Base-by-base conservation (phyloP, 2,329 filamentous ascomycete species). In the Sporothrix schenckii region DNA sequence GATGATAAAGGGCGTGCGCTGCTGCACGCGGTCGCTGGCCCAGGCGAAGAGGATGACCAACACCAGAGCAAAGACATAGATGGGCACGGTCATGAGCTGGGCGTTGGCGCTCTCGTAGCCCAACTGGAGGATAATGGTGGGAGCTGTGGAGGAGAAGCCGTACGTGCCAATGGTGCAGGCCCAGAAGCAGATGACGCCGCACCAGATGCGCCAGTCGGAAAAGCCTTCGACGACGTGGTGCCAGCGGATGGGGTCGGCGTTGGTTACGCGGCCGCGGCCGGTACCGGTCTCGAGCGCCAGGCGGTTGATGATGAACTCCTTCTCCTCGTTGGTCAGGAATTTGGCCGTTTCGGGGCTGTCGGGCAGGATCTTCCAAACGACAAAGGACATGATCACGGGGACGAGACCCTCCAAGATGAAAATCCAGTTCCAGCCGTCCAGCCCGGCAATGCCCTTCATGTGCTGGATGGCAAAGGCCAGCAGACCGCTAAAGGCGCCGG, bases 341-440 rank as follows among this genome's bases (percentile, higher is more conserved):
- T 39, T 16, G 21, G 58, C 58, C 58, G 58, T 61, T 72, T 80
- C 78, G 1, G 79, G 79, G 68, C 77, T 79, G 68, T 80, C 78
- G 1, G 78, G 78, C 34, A 74, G 50, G 19, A 68, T 49, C 44
- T 54, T 68, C 65, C 66, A 74, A n/a, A 71, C 56, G 27, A 71
- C 39, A 72, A 74, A 19, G 71, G 72, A 75, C 74, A 78, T 41
- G 44, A 77, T 73, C 27, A 77, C 75, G 11, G 70, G 73, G 14
- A 76, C 52, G 49, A 74, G 65, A 24, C 74, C 74, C 34, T 75
- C 73, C 34, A 74, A 68, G 65, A 90, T 85, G 76, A 91, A 91
- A 4, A 91, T 83, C 80, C 89, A 91, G 72, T 87, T 82, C 89
- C 89, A 91, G 49, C 80, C 84, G 30, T 79, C 80, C 54, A 87